Conservation (phyloP, 768 basidiomycete genomes). For the Mycena leptocephala region DNA sequence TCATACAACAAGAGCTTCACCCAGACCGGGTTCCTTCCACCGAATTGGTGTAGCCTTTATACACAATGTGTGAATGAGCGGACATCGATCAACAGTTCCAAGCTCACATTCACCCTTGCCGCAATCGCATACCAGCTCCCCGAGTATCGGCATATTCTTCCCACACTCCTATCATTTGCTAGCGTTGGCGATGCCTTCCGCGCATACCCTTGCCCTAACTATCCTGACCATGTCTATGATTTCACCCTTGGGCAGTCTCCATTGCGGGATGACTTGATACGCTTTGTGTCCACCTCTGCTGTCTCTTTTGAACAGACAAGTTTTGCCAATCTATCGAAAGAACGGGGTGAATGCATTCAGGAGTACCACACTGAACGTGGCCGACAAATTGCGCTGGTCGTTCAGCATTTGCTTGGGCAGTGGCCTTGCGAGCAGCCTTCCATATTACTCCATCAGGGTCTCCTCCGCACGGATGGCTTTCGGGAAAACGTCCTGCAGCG, state of each 20-base stretch:
- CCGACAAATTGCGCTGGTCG: background rate
- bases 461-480: conserved; percentile 9
- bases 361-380: background rate
- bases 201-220: background rate
- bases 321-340: background rate
- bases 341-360: background rate
- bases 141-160: conserved; percentile 6
- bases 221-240: conserved; percentile 14
- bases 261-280: background rate
- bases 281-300: background rate
- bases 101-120: conserved; percentile 19
- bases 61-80: conserved; percentile 6
- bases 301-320: background rate
- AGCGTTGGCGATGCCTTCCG: conserved; percentile 10
- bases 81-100: conserved; percentile 7
- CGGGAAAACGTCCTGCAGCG: background rate
- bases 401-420: conserved; percentile 3
- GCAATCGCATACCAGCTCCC: conserved; percentile 9
- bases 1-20: conserved; percentile 13
- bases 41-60: no score
- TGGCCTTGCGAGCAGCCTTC: conserved; percentile 12
- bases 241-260: background rate
- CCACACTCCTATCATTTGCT: conserved; percentile 12
- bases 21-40: no score
- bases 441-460: background rate